Conservation (phyloP, 352 stramenopile species). For the Pythium plurisporium region DNA sequence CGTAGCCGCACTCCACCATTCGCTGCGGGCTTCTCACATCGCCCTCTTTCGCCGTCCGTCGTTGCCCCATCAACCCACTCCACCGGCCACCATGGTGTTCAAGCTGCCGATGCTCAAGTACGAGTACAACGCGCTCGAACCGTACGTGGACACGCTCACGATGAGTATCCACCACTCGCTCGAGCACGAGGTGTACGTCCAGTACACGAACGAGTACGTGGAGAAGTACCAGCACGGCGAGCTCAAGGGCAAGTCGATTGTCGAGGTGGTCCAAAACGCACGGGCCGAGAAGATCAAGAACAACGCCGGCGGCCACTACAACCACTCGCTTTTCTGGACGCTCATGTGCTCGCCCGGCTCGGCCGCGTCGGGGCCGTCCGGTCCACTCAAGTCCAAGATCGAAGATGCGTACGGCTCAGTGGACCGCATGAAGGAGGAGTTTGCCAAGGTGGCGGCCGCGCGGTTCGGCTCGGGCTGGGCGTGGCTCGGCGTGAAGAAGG, state of each 20-base stretch:
- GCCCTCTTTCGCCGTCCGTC: no score
- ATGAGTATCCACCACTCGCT: conserved; percentile 58
- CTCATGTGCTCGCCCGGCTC: conserved; percentile 49
- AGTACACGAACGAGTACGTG: conserved; percentile 33
- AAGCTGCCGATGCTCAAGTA: conserved; percentile 41
- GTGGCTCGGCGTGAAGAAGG: conserved; percentile 37
- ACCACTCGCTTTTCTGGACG: conserved; percentile 68
- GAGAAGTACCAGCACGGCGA: conserved; percentile 38
- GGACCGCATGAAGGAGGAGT: conserved; percentile 58
- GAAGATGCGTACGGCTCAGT: conserved; percentile 66
- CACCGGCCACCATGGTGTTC: conserved; percentile 11
- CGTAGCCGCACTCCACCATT: no score
- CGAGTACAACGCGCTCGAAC: conserved; percentile 51
- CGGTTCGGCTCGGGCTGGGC: conserved; percentile 63
- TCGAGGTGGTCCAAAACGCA: conserved; percentile 28
- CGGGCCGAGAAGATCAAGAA: conserved; percentile 32
- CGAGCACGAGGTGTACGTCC: conserved; percentile 47
- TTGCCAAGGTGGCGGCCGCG: conserved; percentile 44
- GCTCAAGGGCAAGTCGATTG: conserved; percentile 28
- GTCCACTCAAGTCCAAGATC: conserved; percentile 42
- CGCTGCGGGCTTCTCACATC: no score
- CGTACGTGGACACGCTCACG: conserved; percentile 43
- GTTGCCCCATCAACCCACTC: conserved; percentile 7
- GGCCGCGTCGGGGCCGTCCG: conserved; percentile 31
- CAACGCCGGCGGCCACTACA: conserved; percentile 38